Evolutionary conservation across 2,329 filamentous ascomycete species (phyloP).

Genomic region (Ophiostoma novo-ulmi): DNA sequence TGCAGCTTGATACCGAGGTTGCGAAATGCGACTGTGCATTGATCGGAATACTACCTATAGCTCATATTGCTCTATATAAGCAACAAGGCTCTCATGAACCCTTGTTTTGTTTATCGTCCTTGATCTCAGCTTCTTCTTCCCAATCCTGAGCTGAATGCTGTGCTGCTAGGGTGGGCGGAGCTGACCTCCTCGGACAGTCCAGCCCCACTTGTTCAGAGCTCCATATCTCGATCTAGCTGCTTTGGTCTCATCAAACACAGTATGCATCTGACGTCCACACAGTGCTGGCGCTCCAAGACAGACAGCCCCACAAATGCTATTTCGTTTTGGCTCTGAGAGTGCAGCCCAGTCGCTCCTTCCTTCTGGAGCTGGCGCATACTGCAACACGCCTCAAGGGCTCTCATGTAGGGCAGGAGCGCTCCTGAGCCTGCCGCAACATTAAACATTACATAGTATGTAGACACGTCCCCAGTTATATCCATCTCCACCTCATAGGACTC

Average conservation of each 20-base stretch:
- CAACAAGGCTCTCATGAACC: not conserved
- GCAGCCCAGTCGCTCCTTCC: conserved; percentile 4
- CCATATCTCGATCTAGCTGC: conserved; percentile 1
- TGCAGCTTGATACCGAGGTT: not conserved
- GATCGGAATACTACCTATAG: not conserved
- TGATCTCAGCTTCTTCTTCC: not conserved
- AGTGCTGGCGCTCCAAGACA: not conserved
- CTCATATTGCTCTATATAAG: too few species aligned
- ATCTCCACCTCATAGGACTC: conserved; percentile 14
- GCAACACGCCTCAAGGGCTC: too few species aligned
- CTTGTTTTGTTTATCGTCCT: not conserved
- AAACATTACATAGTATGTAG: not conserved
- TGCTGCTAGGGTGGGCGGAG: not conserved
- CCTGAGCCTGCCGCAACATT: conserved; percentile 5
- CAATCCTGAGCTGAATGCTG: not conserved
- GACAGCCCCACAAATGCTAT: conserved; percentile 2
- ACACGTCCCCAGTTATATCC: conserved; percentile 5
- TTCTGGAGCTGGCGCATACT: not conserved
- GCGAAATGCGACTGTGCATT: not conserved
- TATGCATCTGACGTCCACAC: not conserved
- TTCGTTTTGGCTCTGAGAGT: not conserved
- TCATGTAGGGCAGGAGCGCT: not conserved
- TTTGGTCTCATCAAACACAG: not conserved
- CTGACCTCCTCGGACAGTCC: not conserved
- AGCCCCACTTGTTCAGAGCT: not conserved